Conservation (phyloP, 148 eudicot genomes). For the Bassia scoparia region DNA sequence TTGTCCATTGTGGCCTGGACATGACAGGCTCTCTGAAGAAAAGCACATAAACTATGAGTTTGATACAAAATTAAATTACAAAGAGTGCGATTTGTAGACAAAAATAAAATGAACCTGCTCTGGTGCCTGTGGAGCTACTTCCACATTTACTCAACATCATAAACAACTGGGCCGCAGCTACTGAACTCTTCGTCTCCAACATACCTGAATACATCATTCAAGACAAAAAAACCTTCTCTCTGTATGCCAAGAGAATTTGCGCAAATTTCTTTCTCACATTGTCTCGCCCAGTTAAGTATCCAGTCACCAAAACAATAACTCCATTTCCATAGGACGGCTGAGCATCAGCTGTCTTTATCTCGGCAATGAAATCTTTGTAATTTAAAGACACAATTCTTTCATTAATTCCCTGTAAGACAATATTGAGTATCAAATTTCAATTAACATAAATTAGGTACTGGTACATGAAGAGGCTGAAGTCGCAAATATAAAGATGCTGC, state of each 20-base stretch:
- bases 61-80: constrained; percentile 4
- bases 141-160: constrained; percentile 25
- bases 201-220: constrained; percentile 77
- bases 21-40: constrained; percentile 45
- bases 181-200: constrained; percentile 37
- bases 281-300: constrained; percentile 65
- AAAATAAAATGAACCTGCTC: constrained; percentile 30
- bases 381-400: constrained; percentile 59
- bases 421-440: not conserved
- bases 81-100: not conserved
- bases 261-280: constrained; percentile 53
- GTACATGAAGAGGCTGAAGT: not conserved
- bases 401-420: constrained; percentile 54
- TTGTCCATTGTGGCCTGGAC: constrained; percentile 28
- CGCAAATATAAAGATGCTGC: not conserved
- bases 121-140: constrained; percentile 26
- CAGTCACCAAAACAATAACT: constrained; percentile 78
- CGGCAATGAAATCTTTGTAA: constrained; percentile 55
- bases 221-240: constrained; percentile 82
- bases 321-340: constrained; percentile 69
- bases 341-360: constrained; percentile 82
- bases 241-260: constrained; percentile 75
- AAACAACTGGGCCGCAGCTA: constrained; percentile 25
- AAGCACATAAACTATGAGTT: constrained; percentile 13
- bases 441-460: not conserved